Percentiles rank a stretch among this genome's conserved stretches.
Evolutionary conservation across 2,329 filamentous ascomycete species (phyloP).

Genomic region (Juglanconis sp.): DNA sequence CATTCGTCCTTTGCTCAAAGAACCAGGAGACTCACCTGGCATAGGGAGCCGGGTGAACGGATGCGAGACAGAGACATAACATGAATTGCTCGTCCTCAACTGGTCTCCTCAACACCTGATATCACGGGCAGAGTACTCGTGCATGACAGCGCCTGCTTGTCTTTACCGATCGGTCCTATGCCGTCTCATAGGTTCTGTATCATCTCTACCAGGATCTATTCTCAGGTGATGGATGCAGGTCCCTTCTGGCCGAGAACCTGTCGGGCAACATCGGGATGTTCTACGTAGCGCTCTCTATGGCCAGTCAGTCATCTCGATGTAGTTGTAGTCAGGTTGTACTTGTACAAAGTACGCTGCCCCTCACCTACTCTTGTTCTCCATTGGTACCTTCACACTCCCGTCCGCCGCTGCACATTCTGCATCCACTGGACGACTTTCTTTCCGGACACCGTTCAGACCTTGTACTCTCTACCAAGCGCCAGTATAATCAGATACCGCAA

Average conservation of each 20-base stretch:
- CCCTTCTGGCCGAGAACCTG: neutral
- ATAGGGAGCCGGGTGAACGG: neutral
- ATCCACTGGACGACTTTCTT: too few relatives aligned
- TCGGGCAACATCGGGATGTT: neutral
- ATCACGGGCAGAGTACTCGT: neutral
- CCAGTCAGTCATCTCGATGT: neutral
- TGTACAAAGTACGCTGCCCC: neutral
- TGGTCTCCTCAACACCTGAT: neutral
- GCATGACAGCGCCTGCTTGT: neutral
- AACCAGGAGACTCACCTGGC: neutral
- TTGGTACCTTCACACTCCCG: too few relatives aligned
- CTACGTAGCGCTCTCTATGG: neutral
- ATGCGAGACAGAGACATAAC: conserved; percentile 5
- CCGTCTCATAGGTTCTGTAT: conserved; percentile 7
- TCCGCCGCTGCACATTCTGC: too few relatives aligned
- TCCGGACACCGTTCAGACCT: neutral
- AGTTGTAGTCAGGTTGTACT: too few relatives aligned
- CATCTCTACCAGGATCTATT: neutral
- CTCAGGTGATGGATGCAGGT: conserved; percentile 1
- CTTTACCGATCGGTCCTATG: conserved; percentile 5
- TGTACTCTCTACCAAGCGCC: too few relatives aligned
- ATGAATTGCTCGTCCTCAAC: neutral
- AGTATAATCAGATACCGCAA: neutral
- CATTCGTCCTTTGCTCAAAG: too few relatives aligned
- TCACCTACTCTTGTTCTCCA: neutral